Conservation (phyloP, 441 rosid species). For the Gossypium gossypioides region DNA sequence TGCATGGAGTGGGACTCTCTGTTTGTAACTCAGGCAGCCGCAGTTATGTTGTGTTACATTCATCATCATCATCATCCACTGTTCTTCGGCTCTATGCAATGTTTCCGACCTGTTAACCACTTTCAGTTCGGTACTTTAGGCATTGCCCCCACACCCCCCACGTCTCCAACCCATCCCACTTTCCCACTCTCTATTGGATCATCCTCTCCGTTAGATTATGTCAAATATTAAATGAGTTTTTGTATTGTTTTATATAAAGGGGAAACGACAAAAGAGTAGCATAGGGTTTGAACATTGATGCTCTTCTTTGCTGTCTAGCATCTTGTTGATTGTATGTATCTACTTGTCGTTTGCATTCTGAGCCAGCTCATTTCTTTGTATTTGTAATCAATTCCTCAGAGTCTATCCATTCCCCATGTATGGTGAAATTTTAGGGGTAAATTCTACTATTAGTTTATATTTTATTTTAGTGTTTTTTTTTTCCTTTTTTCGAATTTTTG, state of each 20-base stretch:
- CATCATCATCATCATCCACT: not conserved
- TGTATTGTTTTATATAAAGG: not conserved
- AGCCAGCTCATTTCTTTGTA: not conserved
- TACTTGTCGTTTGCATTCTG: not conserved
- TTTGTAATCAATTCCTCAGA: not conserved
- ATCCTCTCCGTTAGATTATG: not conserved
- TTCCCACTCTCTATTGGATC: not conserved
- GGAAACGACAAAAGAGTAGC: not conserved
- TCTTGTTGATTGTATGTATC: not conserved
- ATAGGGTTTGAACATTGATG: not conserved
- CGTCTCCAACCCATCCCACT: not conserved
- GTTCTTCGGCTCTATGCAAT: not conserved
- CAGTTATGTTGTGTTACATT: no score
- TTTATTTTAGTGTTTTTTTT: not conserved
- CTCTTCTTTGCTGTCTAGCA: not conserved
- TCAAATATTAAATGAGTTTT: not conserved
- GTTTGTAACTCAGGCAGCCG: no score
- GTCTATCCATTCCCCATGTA: not conserved
- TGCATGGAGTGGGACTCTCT: no score
- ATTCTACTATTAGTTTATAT: not conserved
- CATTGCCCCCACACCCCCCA: not conserved
- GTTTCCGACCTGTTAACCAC: not conserved
- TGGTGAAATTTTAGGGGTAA: not conserved
- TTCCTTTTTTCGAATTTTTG: not conserved
- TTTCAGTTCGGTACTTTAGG: not conserved